phyloP scores from a whole-genome alignment of 371 early-diverging fungal genomes.

The Mucor plumbeus region DNA sequence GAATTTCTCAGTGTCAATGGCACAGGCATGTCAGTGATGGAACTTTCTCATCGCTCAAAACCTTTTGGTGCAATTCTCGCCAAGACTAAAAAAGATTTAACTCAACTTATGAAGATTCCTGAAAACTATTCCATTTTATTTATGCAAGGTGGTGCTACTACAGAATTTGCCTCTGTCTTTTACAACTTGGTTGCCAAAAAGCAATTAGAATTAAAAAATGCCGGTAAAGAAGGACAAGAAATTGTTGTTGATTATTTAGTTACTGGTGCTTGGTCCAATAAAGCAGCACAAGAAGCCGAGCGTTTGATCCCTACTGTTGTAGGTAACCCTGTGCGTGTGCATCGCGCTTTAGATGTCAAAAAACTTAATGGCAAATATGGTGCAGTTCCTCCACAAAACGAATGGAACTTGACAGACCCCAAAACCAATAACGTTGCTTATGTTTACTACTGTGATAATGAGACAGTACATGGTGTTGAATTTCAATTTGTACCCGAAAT shows the following conservation, averaged over 20 bases:
- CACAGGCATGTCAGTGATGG: conserved; percentile 92
- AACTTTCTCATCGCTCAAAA: conserved; percentile 92
- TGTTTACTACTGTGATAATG: conserved; percentile 96
- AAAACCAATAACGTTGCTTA: conserved; percentile 71
- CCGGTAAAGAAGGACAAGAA: conserved; percentile 29
- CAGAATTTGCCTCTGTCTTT: conserved; percentile 89
- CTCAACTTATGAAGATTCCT: conserved; percentile 79
- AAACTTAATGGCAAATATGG: conserved; percentile 51
- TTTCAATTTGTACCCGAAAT: conserved; percentile 64
- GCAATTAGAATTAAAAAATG: conserved; percentile 53
- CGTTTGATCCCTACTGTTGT: conserved; percentile 63
- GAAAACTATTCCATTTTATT: conserved; percentile 86
- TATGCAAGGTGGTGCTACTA: conserved; percentile 95
- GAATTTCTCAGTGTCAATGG: conserved; percentile 83
- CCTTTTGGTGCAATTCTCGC: conserved; percentile 78
- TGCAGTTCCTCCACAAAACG: conserved; percentile 58
- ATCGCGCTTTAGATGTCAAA: conserved; percentile 70
- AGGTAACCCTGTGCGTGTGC: conserved; percentile 53
- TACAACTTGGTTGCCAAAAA: conserved; percentile 84
- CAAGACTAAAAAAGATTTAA: conserved; percentile 73
- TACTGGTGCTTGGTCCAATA: conserved; percentile 92
- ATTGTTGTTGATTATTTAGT: conserved; percentile 87
- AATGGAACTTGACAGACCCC: conserved; percentile 78
- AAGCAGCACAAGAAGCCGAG: conserved; percentile 87
- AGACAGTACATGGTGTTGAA: conserved; percentile 97